phyloP scores from a whole-genome alignment of 495 filamentous ascomycete genomes.

The Trichoderma reesei region DNA sequence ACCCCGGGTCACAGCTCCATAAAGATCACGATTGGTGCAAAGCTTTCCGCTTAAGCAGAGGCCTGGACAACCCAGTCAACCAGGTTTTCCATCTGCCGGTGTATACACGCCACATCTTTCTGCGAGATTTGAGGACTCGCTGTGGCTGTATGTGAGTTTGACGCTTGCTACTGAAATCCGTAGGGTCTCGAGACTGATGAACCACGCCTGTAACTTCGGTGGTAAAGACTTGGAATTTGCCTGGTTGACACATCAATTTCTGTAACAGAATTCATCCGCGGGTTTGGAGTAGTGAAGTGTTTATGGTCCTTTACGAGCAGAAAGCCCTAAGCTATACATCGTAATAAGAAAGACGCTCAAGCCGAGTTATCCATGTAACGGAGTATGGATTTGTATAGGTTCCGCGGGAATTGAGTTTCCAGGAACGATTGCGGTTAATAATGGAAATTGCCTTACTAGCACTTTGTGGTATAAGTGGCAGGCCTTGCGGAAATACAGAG shows the following conservation, averaged over 20 bases:
- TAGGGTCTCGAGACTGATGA: background rate
- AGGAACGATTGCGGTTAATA: background rate
- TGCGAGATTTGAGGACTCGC: background rate
- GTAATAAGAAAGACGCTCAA: background rate
- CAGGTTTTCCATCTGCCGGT: background rate
- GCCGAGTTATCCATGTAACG: background rate
- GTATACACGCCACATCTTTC: background rate
- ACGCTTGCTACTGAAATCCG: background rate
- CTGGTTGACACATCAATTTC: background rate
- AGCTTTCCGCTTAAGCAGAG: background rate
- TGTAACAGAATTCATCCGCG: background rate
- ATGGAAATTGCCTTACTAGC: background rate
- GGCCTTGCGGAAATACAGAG: background rate
- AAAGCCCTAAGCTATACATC: background rate
- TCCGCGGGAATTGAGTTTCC: too few relatives aligned
- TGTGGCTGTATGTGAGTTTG: background rate
- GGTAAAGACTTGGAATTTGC: background rate
- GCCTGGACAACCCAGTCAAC: background rate
- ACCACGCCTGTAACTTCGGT: background rate
- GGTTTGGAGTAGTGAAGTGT: background rate
- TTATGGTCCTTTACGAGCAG: background rate
- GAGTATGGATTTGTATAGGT: too few relatives aligned
- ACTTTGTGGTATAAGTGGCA: background rate
- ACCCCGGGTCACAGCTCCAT: background rate
- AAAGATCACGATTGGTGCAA: background rate